Conservation (phyloP, 805 yeast species). For the Suhomyces tanzawaensis region DNA sequence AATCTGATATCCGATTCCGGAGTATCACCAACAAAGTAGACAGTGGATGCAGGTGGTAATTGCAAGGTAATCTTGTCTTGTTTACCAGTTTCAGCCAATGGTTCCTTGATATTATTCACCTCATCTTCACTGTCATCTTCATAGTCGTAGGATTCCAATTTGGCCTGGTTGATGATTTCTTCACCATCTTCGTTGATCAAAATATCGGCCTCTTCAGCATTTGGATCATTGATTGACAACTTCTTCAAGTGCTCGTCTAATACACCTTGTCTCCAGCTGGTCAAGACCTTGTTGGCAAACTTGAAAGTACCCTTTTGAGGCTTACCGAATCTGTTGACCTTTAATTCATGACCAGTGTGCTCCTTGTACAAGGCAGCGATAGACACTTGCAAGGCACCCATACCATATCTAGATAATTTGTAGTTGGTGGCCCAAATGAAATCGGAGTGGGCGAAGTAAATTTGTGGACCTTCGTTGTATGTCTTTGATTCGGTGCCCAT, state of each 20-base stretch:
- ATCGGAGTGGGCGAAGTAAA: constrained; percentile 88
- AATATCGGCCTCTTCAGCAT: constrained; percentile 41
- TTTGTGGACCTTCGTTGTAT: constrained; percentile 73
- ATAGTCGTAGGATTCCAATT: constrained; percentile 35
- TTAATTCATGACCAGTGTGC: constrained; percentile 77
- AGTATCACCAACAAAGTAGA: constrained; percentile 86
- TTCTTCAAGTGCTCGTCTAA: constrained; percentile 70
- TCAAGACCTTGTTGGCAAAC: constrained; percentile 75
- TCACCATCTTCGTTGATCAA: constrained; percentile 44
- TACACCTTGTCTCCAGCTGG: constrained; percentile 75
- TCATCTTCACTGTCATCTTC: constrained; percentile 21
- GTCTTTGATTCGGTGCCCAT: constrained; percentile 80
- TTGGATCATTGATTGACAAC: constrained; percentile 41
- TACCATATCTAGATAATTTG: constrained; percentile 78
- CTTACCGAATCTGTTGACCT: constrained; percentile 83
- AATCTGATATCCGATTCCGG: constrained; percentile 87
- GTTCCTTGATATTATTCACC: constrained; percentile 6
- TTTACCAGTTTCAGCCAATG: constrained; percentile 21
- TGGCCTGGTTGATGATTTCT: constrained; percentile 42
- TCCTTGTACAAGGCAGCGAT: constrained; percentile 82
- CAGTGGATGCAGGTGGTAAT: constrained; percentile 81
- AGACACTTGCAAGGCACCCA: constrained; percentile 91
- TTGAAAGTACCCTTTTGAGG: constrained; percentile 86
- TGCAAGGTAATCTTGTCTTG: constrained; percentile 47
- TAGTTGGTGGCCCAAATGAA: constrained; percentile 93